Evolutionary conservation across 75 land plant species (phyloP).

Genomic region (Selaginella tamariscina): DNA sequence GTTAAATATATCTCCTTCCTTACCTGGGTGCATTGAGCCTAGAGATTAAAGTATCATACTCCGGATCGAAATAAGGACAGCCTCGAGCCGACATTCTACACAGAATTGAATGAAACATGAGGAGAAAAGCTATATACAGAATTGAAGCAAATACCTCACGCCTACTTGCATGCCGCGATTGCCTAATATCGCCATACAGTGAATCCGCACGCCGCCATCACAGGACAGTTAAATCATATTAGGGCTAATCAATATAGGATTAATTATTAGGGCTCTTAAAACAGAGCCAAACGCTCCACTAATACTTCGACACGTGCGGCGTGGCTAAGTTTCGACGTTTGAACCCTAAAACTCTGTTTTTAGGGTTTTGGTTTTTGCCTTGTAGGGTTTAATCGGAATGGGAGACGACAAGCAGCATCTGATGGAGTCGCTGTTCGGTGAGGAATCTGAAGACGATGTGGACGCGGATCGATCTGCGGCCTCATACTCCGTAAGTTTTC

Average conservation of each 20-base stretch:
- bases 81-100: slow-evolving; percentile 1
- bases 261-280: no score
- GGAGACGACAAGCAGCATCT: slow-evolving; percentile 87
- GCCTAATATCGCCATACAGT: not conserved
- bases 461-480: slow-evolving; percentile 28
- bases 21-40: slow-evolving; percentile 13
- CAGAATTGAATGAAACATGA: no score
- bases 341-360: not conserved
- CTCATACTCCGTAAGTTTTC: slow-evolving; percentile 26
- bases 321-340: not conserved
- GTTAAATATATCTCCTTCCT: no score
- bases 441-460: slow-evolving; percentile 76
- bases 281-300: no score
- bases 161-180: not conserved
- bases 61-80: slow-evolving; percentile 11
- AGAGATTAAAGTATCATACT: slow-evolving; percentile 8
- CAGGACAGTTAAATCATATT: not conserved
- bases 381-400: slow-evolving; percentile 13
- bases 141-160: not conserved
- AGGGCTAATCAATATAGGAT: no score
- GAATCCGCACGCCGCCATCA: not conserved
- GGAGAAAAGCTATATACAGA: no score
- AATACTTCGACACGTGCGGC: no score
- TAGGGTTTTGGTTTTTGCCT: no score
- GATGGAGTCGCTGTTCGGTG: slow-evolving; percentile 98